Percentiles rank a stretch among this genome's conserved stretches.
These are phyloP conservation scores for Coemansia sp. DNA, from an alignment of 192 early-diverging fungal species.

Conservation along the genomic window DNA sequence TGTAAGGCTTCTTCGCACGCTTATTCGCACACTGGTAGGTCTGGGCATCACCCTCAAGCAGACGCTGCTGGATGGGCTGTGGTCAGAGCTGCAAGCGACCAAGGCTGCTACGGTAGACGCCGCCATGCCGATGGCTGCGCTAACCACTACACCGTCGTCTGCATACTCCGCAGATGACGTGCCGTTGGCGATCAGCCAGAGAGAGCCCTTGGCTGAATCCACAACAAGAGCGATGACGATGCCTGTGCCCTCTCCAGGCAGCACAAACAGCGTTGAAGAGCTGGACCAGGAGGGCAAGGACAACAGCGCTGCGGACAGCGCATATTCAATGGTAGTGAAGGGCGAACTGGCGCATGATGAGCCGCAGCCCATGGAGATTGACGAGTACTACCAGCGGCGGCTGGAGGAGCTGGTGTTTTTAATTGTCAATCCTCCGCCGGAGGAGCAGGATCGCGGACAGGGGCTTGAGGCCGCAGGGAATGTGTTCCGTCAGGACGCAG, in stretches of 20 bases:
- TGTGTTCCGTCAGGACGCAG: constrained; percentile 21
- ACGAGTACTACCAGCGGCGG: constrained; percentile 15
- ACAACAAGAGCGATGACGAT: not conserved
- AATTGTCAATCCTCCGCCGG: constrained; percentile 21
- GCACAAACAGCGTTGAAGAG: not conserved
- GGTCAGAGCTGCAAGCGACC: constrained; percentile 23
- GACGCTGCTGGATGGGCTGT: constrained; percentile 31
- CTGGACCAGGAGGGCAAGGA: not conserved
- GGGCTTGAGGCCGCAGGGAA: constrained; percentile 21
- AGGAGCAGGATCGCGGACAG: constrained; percentile 17
- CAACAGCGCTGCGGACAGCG: not conserved
- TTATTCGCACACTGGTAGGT: constrained; percentile 37
- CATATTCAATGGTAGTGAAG: not conserved
- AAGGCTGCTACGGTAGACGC: not conserved
- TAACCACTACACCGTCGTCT: not conserved
- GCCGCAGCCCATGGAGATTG: not conserved
- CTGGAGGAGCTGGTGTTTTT: constrained; percentile 21
- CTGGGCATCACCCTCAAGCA: constrained; percentile 27
- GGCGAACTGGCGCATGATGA: not conserved
- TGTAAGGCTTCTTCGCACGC: constrained; percentile 19
- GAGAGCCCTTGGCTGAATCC: not conserved
- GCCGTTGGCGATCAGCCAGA: not conserved
- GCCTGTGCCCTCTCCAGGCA: not conserved
- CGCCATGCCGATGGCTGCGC: not conserved
- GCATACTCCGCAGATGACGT: not conserved